phyloP scores from a whole-genome alignment of 768 basidiomycete genomes.

The Termitomyces sp. region DNA sequence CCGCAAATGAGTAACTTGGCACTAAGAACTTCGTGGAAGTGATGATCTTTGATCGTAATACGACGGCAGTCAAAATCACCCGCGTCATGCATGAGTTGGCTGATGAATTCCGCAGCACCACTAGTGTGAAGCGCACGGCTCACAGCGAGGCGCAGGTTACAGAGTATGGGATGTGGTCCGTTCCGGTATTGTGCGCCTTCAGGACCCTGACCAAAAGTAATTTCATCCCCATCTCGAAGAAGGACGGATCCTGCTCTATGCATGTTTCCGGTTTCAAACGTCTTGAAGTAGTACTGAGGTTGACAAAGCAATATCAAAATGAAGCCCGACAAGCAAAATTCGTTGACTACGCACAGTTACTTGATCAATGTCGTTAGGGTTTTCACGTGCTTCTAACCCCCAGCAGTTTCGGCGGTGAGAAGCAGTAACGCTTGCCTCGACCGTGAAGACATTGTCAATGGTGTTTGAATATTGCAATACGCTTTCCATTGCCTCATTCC shows the following conservation, averaged over 20 bases:
- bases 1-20: slow-evolving; percentile 17
- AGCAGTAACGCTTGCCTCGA: slow-evolving; percentile 10
- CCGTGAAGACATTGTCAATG: slow-evolving; percentile 12
- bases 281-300: slow-evolving; percentile 13
- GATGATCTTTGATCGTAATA: neutral
- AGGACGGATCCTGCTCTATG: slow-evolving; percentile 8
- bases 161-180: slow-evolving; percentile 20
- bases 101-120: slow-evolving; percentile 11
- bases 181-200: slow-evolving; percentile 13
- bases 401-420: slow-evolving; percentile 12
- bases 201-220: slow-evolving; percentile 18
- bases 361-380: neutral
- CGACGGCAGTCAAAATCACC: slow-evolving; percentile 7
- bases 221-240: slow-evolving; percentile 18
- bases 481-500: slow-evolving; percentile 1
- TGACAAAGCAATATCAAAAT: neutral
- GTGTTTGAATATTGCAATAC: slow-evolving; percentile 7
- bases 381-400: slow-evolving; percentile 16
- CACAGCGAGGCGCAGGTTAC: slow-evolving; percentile 22
- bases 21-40: slow-evolving; percentile 15
- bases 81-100: slow-evolving; percentile 13
- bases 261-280: slow-evolving; percentile 4
- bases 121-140: slow-evolving; percentile 18
- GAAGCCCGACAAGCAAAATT: neutral
- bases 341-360: slow-evolving; percentile 4